Base-by-base conservation (phyloP, 2,329 filamentous ascomycete genomes). In the Venturia pyrina region DNA sequence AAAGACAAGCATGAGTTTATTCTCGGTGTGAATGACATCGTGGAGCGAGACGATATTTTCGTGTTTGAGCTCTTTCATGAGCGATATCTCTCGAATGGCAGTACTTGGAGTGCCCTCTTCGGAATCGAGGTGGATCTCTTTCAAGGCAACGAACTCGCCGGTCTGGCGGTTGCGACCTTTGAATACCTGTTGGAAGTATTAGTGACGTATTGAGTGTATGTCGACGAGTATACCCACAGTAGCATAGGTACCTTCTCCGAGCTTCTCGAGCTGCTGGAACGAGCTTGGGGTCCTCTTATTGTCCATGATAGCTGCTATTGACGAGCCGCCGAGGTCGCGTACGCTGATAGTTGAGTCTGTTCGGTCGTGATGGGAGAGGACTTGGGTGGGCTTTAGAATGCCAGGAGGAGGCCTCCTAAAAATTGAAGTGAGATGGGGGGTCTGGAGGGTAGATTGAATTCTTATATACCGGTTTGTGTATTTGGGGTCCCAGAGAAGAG, bases 1-100 rank as follows among this genome's bases (percentile, higher is more conserved):
- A 72, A 99, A 99, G 11, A 99, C 95, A 50, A 99, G 87, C 95
- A 99, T 99, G 66, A 99, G 87, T 78, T 99, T 99, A 80, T 98
- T 99, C 81, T 99, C 95, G 67, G 95, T 99, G 78, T 99, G 95
- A 73, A 99, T 98, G 66, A 99, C 95, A 82, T 99, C 95, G 83
- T 98, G 91, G 5, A 99, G 87, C 67, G 89, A 91, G 72, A 99
- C 93, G 70, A 99, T 98, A 75, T 97, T 98, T 76, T 97, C 93
- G 78, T 99, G 95, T 79, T 98, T 98, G 70, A 99, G 85, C 79
- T 99, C 95, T 79, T 99, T 99, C 95, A 99, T 98, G 66, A 99
- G 84, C 1, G 93, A 97, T 73, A 99, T 99, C 78, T 99, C 95
- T 73, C 95, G 91, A 76, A 99, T 99, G 60, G 95, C 95, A 0